Evolutionary conservation across 768 basidiomycete species (phyloP).

Genomic region (Saitozyma sp.): DNA sequence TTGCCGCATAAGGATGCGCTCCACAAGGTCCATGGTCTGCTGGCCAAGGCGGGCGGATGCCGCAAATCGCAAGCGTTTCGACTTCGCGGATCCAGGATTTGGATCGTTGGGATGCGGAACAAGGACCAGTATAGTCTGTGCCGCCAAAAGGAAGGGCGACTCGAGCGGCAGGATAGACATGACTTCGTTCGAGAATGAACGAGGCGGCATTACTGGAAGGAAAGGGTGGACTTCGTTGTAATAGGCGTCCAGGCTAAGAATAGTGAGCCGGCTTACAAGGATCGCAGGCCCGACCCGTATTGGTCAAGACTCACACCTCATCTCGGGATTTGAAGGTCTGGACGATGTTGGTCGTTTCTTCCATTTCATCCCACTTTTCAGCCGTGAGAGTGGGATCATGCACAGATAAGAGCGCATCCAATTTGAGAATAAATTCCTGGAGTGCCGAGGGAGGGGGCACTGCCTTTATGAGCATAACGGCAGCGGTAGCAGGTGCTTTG

Average conservation of each 20-base stretch:
- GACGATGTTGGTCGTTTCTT: constrained; percentile 39
- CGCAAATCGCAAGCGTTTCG: constrained; percentile 37
- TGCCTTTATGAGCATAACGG: neutral
- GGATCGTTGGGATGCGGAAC: constrained; percentile 44
- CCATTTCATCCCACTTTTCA: constrained; percentile 5
- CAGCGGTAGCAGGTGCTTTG: neutral
- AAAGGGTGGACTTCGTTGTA: constrained; percentile 51
- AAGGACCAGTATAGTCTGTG: constrained; percentile 44
- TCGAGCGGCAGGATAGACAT: constrained; percentile 28
- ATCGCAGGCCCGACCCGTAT: neutral
- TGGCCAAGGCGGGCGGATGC: constrained; percentile 31
- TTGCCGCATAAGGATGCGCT: constrained; percentile 20
- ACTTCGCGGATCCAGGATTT: constrained; percentile 35
- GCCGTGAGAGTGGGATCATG: constrained; percentile 11
- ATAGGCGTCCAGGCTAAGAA: constrained; percentile 34
- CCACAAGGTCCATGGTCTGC: constrained; percentile 31
- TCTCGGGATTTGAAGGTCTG: constrained; percentile 25
- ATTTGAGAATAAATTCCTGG: constrained; percentile 37
- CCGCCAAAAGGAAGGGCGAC: constrained; percentile 48
- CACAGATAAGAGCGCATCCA: constrained; percentile 37
- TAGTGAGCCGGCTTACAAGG: constrained; percentile 1
- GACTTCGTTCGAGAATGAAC: constrained; percentile 19
- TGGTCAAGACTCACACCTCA: constrained; percentile 32
- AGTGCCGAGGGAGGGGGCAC: constrained; percentile 39
- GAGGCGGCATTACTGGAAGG: constrained; percentile 46